These are phyloP conservation scores for Corylus americana DNA, from an alignment of 306 rosid genomes.

Conservation along the genomic window DNA sequence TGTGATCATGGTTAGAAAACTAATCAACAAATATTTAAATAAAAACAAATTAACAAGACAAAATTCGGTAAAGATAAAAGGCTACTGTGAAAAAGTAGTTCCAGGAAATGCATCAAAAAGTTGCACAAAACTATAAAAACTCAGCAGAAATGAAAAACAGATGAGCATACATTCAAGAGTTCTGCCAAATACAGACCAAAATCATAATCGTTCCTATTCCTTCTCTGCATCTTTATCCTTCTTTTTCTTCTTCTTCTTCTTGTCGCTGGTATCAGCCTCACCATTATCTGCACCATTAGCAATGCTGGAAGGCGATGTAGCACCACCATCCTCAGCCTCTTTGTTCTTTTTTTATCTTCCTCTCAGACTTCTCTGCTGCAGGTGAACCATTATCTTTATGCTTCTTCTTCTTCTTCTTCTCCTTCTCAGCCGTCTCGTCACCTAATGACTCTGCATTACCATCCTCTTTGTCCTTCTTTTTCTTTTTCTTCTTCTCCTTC, in stretches of 20 bases:
- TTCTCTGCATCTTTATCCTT: conserved; percentile 53
- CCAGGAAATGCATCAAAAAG: conserved; percentile 11
- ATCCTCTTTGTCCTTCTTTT: conserved; percentile 56
- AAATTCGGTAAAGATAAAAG: not conserved
- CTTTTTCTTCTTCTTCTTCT: conserved; percentile 61
- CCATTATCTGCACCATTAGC: conserved; percentile 32
- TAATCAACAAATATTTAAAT: not conserved
- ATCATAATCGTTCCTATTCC: conserved; percentile 31
- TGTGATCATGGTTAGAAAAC: not conserved
- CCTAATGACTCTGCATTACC: conserved; percentile 27
- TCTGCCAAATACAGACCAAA: conserved; percentile 4
- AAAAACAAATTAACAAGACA: not conserved
- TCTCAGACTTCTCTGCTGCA: conserved; percentile 57
- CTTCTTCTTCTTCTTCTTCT: conserved; percentile 43
- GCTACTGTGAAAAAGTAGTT: conserved; percentile 19
- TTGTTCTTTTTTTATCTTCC: conserved; percentile 67
- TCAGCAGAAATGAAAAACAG: conserved; percentile 21
- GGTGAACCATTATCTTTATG: conserved; percentile 44
- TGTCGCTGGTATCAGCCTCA: conserved; percentile 54
- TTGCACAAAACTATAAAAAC: conserved; percentile 12
- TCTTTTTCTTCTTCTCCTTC: conserved; percentile 51
- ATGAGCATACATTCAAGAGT: conserved; percentile 14
- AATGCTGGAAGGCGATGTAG: conserved; percentile 1
- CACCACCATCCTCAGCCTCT: conserved; percentile 39
- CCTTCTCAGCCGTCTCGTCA: conserved; percentile 42